Percentiles rank a stretch among this genome's conserved stretches.
Evolutionary conservation across 2,329 filamentous ascomycete species (phyloP).

Genomic region (Arthrobotrys pseudoclavata): DNA sequence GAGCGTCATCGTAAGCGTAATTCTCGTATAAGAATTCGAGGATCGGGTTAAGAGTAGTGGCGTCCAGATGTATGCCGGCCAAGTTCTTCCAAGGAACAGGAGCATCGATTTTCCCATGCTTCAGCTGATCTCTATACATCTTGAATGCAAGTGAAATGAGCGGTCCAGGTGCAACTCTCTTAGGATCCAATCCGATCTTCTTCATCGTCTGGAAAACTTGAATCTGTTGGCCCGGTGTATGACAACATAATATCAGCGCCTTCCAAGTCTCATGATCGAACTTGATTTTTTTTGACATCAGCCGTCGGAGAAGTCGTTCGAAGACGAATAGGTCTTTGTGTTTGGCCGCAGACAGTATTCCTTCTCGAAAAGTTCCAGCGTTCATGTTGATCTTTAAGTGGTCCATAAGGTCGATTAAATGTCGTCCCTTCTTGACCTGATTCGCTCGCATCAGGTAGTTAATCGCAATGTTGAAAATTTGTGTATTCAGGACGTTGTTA

Average conservation of each 20-base stretch:
- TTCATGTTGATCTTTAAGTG: constrained; percentile 43
- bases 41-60: constrained; percentile 37
- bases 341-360: constrained; percentile 30
- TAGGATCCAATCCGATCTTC: constrained; percentile 42
- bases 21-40: constrained; percentile 47
- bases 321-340: constrained; percentile 49
- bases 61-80: constrained; percentile 29
- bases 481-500: constrained; percentile 29
- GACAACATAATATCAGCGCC: constrained; percentile 25
- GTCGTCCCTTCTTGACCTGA: constrained; percentile 44
- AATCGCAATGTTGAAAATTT: constrained; percentile 46
- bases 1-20: constrained; percentile 37
- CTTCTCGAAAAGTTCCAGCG: constrained; percentile 34
- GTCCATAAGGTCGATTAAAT: constrained; percentile 51
- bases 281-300: constrained; percentile 23
- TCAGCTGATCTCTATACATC: constrained; percentile 51
- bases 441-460: constrained; percentile 48
- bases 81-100: constrained; percentile 42
- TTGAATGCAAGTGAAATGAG: constrained; percentile 32
- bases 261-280: constrained; percentile 36
- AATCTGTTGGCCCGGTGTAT: constrained; percentile 43
- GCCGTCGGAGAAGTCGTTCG: constrained; percentile 27
- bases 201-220: constrained; percentile 37
- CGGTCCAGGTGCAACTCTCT: constrained; percentile 15
- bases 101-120: constrained; percentile 24